Conservation (phyloP, 2,329 filamentous ascomycete species). For the Fusarium tjaetaba region DNA sequence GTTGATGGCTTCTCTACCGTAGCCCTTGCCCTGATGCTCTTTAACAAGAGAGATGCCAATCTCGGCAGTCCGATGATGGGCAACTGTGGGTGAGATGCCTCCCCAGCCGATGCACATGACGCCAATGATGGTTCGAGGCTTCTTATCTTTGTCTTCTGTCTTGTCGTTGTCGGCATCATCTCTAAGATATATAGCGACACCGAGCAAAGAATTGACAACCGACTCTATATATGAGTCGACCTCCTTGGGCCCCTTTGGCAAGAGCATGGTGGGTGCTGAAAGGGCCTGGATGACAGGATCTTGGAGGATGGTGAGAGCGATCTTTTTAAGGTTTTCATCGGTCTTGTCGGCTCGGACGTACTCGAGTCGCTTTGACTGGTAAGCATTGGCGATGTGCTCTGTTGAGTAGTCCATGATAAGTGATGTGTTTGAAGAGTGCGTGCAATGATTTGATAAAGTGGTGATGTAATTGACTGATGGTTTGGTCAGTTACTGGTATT, state of each 20-base stretch:
- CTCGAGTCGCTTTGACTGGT: background rate
- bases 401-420: slow-evolving; percentile 8
- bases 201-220: background rate
- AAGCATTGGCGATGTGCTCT: slow-evolving; percentile 2
- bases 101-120: slow-evolving; percentile 24
- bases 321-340: background rate
- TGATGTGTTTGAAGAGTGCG: slow-evolving; percentile 49
- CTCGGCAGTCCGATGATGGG: slow-evolving; percentile 7
- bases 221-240: slow-evolving; percentile 4
- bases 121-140: background rate
- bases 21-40: slow-evolving; percentile 4
- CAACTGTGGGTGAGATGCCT: background rate
- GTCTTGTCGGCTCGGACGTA: slow-evolving; percentile 3
- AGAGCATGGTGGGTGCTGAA: background rate
- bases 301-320: background rate
- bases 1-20: slow-evolving; percentile 11
- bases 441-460: background rate
- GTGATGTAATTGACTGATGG: rapidly evolving
- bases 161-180: background rate
- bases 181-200: slow-evolving; percentile 3
- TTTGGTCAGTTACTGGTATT: background rate
- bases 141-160: background rate
- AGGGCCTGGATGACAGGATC: slow-evolving; percentile 11
- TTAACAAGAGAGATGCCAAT: slow-evolving; percentile 1
- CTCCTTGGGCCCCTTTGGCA: background rate